Conservation (phyloP, 1,284 basidiomycete genomes). For the Leccinum glutinopallens region DNA sequence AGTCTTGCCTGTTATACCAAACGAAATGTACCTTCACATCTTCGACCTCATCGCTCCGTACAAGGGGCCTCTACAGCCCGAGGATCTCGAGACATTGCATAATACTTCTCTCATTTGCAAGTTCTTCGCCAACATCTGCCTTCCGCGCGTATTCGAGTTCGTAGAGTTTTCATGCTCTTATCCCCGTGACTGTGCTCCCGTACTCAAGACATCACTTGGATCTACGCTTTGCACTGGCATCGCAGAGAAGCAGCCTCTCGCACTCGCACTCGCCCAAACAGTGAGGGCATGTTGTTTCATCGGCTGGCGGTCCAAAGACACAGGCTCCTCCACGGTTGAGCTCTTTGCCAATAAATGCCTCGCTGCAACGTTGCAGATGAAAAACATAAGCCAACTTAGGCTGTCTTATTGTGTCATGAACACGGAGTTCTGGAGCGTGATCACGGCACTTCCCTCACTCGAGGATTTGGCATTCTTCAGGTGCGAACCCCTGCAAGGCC, state of each 20-base stretch:
- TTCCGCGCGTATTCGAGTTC: no score
- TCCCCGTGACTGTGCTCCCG: no score
- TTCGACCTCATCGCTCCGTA: no score
- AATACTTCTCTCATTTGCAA: no score
- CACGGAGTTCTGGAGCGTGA: background rate
- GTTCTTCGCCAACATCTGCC: no score
- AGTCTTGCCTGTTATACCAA: background rate
- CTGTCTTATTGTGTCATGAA: background rate
- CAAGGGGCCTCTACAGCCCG: background rate
- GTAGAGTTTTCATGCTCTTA: no score
- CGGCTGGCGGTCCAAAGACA: no score
- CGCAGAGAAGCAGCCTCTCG: no score
- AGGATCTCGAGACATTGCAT: background rate
- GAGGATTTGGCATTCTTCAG: background rate
- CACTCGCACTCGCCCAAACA: no score
- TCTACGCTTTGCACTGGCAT: no score
- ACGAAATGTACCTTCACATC: background rate
- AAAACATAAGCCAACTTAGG: background rate
- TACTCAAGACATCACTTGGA: no score
- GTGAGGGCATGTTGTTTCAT: background rate
- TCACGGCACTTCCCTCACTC: background rate
- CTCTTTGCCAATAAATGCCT: no score
- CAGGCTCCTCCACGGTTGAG: background rate
- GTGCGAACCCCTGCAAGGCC: background rate
- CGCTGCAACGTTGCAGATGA: background rate